Evolutionary conservation across 73 alveolate species (phyloP).

Genomic region (Paramecium sexaurelia): DNA sequence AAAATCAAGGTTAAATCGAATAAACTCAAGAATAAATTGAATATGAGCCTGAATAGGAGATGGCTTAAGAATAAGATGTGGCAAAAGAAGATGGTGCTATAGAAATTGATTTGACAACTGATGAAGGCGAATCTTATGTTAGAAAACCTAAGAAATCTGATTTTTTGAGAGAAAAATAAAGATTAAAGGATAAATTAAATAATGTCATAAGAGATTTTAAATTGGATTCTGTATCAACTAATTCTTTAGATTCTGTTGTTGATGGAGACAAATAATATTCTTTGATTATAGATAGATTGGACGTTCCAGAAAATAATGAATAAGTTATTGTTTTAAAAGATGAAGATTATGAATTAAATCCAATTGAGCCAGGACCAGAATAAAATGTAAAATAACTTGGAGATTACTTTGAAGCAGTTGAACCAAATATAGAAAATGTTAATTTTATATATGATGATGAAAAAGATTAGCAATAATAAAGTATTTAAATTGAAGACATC

Average conservation of each 20-base stretch:
- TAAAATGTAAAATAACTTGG: neutral
- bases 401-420: neutral
- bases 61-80: neutral
- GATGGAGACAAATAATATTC: neutral
- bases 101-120: slow-evolving; percentile 15
- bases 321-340: neutral
- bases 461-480: neutral
- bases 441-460: slow-evolving; percentile 17
- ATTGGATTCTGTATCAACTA: neutral
- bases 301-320: slow-evolving; percentile 6
- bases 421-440: slow-evolving; percentile 26
- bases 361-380: neutral
- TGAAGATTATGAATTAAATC: neutral
- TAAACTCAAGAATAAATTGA: neutral
- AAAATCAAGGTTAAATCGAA: neutral
- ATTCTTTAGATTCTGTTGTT: neutral
- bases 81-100: neutral
- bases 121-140: neutral
- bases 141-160: neutral
- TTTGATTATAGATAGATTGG: neutral
- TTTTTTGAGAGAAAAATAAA: neutral
- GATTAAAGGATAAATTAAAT: neutral
- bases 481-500: neutral
- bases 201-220: neutral
- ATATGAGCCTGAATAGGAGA: neutral